Evolutionary conservation across 768 basidiomycete genomes (phyloP).

Genomic region (Boletus sensibilis): DNA sequence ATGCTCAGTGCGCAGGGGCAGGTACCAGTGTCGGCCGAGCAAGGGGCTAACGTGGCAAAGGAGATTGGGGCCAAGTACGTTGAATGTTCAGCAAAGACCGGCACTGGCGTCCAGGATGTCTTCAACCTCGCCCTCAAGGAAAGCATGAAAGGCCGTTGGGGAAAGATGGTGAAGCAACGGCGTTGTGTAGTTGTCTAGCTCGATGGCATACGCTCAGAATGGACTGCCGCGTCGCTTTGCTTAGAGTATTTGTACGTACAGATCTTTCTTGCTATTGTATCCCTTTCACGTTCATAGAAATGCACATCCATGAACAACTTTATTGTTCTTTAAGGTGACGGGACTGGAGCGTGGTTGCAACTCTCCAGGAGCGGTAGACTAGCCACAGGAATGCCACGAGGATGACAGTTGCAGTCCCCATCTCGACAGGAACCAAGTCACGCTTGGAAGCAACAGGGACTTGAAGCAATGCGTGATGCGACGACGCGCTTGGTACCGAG

Average conservation of each 20-base stretch:
- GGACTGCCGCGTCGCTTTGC: conserved; percentile 10
- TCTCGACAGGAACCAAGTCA: conserved; percentile 35
- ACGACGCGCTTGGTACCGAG: conserved; percentile 8
- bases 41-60: conserved; percentile 81
- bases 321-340: conserved; percentile 28
- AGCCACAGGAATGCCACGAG: conserved; percentile 37
- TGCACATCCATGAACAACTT: conserved; percentile 4
- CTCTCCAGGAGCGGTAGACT: conserved; percentile 25
- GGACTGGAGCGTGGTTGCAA: conserved; percentile 20
- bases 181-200: conserved; percentile 62
- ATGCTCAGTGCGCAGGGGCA: conserved; percentile 91
- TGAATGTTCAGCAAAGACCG: conserved; percentile 95
- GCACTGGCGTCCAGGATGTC: conserved; percentile 86
- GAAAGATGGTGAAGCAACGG: conserved; percentile 65
- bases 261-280: conserved; percentile 28
- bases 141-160: conserved; percentile 80
- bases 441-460: conserved; percentile 37
- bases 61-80: conserved; percentile 93
- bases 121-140: conserved; percentile 87
- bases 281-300: conserved; percentile 10
- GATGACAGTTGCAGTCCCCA: conserved; percentile 35
- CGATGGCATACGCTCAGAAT: conserved; percentile 8
- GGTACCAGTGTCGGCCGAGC: conserved; percentile 74
- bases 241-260: conserved; percentile 32
- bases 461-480: conserved; percentile 10